These are phyloP conservation scores for Phoenix dactylifera DNA, from an alignment of 176 grass and related monocot genomes.

Conservation along the genomic window DNA sequence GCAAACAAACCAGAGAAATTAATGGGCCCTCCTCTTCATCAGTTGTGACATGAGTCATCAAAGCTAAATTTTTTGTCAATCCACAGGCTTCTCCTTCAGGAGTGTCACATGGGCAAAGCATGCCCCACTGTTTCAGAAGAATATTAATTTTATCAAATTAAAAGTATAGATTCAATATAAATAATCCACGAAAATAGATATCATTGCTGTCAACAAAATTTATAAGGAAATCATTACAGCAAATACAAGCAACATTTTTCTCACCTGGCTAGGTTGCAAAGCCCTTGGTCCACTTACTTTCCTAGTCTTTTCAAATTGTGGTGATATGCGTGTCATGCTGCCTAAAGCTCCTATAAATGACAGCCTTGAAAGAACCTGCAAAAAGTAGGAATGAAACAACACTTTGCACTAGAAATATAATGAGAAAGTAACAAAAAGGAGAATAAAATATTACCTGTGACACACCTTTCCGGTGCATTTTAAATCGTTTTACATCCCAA, in stretches of 20 bases:
- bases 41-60: constrained; percentile 90
- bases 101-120: constrained; percentile 98
- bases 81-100: constrained; percentile 98
- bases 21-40: constrained; percentile 79
- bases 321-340: constrained; percentile 95
- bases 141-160: no score
- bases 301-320: constrained; percentile 92
- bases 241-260: constrained; percentile 5
- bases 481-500: constrained; percentile 93
- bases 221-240: neutral
- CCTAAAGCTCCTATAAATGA: constrained; percentile 91
- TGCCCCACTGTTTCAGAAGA: constrained; percentile 77
- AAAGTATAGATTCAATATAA: neutral
- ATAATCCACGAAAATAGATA: neutral
- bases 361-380: constrained; percentile 80
- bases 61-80: constrained; percentile 94
- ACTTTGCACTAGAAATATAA: neutral
- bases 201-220: neutral
- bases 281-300: constrained; percentile 98
- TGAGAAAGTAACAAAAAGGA: neutral
- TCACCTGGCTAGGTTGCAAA: constrained; percentile 96
- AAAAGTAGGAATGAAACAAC: neutral
- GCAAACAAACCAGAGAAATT: constrained; percentile 54
- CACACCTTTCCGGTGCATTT: constrained; percentile 93
- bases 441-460: constrained; percentile 57